Evolutionary conservation across 176 grass and related monocot genomes (phyloP), one percentile per base, ranked within the genome.

Genomic region (Melocanna baccifera): DNA sequence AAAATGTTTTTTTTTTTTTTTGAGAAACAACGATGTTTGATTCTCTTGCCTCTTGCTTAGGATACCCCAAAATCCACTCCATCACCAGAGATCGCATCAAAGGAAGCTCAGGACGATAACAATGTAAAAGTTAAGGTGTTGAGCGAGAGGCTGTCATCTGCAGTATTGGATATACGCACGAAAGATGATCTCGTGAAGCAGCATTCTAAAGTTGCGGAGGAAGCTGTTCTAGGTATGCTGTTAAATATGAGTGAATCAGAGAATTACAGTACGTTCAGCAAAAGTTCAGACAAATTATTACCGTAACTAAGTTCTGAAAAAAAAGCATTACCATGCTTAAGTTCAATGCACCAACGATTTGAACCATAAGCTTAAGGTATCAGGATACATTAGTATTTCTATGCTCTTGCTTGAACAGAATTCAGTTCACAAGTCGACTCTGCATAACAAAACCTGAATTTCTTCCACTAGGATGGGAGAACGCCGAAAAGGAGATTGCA

Each of bases 101-200:
- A 93, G 79, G 90, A 85, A 87, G n/a, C 56, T 6, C 69, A 81
- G 37, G 69, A 79, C 42, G 66, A 83, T n/a, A 76, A 67, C 73
- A 87, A 85, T 87, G 86, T 92, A 23, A 91, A 86, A 23, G 80
- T 93, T 42, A 89, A 94, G 85, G 79, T 72, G 34, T 73, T 96
- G 84, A 94, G 80, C 62, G 93, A 92, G 87, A 99, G 94, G 66
- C 74, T 99, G 14, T 94, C 97, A 55, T 89, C 88, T 1, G 86
- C 77, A 12, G 90, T 99, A 80, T 81, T 84, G 76, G 89, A 96
- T 74, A 85, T 96, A 72, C 89, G 83, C 78, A 90, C 90, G 0
- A 99, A 96, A 90, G 97, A 96, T 65, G 97, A 90, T 80, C 83
- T 96, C 69, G 93, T 99, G 58, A 96, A 94, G 86, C 93, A 96